A percentile compares a stretch with the other conserved stretches of the same genome.
phyloP scores from a whole-genome alignment of 495 filamentous ascomycete species.

The Penicillium cataractarum region DNA sequence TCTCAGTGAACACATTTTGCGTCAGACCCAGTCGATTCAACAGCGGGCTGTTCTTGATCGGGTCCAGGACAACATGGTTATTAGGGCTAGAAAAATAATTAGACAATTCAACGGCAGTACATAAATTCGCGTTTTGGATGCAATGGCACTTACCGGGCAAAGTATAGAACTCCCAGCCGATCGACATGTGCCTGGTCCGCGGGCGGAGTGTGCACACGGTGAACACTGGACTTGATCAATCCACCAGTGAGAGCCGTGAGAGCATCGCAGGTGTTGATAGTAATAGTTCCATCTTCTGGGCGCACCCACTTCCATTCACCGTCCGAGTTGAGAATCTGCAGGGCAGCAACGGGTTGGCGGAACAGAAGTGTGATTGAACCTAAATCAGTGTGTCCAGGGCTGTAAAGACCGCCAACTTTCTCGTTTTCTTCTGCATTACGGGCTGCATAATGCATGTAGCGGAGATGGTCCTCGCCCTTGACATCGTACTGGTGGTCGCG shows the following conservation, averaged over 20 bases:
- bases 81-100: slow-evolving; percentile 28
- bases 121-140: not conserved
- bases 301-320: slow-evolving; percentile 46
- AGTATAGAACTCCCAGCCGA: slow-evolving; percentile 53
- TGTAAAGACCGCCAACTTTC: slow-evolving; percentile 36
- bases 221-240: slow-evolving; percentile 55
- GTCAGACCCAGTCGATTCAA: slow-evolving; percentile 46
- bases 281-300: slow-evolving; percentile 53
- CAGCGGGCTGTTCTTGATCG: slow-evolving; percentile 47
- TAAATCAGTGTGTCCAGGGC: slow-evolving; percentile 43
- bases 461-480: slow-evolving; percentile 53
- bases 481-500: slow-evolving; percentile 51
- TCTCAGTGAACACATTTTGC: slow-evolving; percentile 35
- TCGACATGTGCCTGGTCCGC: slow-evolving; percentile 55
- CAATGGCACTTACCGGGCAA: slow-evolving; percentile 34
- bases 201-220: slow-evolving; percentile 55
- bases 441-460: slow-evolving; percentile 56
- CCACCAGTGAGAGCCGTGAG: slow-evolving; percentile 52
- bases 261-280: slow-evolving; percentile 56
- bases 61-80: slow-evolving; percentile 44
- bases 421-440: slow-evolving; percentile 48
- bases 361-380: slow-evolving; percentile 49
- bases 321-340: slow-evolving; percentile 46
- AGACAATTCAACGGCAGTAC: not conserved
- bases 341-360: slow-evolving; percentile 53